Evolutionary conservation across 2,329 filamentous ascomycete species (phyloP), one percentile per base, ranked within the genome.

Genomic region (Mycocentrospora acerina): DNA sequence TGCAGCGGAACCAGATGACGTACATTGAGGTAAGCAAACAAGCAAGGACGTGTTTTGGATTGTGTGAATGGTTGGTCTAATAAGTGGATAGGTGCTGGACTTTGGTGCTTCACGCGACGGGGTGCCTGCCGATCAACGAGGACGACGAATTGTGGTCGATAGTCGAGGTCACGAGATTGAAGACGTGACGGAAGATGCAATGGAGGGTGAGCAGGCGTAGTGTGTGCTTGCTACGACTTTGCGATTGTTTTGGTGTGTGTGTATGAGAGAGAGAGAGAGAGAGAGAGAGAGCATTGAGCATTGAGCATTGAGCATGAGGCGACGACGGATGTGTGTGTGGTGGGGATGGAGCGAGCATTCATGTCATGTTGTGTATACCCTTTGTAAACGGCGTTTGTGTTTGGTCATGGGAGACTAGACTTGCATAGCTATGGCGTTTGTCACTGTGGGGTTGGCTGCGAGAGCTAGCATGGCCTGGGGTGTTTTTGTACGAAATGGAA

Each of bases 71-170:
- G 17, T 32, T 33, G 42, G 36, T 22, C 67, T 73, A 63, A 76
- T 59, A 29, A 24, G 28, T 29, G 28, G 11, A 37, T 45, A 97
- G 93, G 91, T 98, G 51, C 85, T 98, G 44, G 93, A 98, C 70
- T 98, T 97, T 70, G 93, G 93, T 42, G 93, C 93, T 49, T 84
- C 88, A 32, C 85, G 93, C 52, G 93, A 98, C 60, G 91, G 91
- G 36, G 80, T 89, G 44, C 81, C 88, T 3, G 77, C 81, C 12
- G 82, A 86, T 48, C 81, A 90, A 55, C 81, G 91, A 29, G 90
- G 90, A 29, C 82, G 81, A 53, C 83, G 91, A 31, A 90, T 90
- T 39, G 74, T 77, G 7, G 75, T 78, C 36, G 71, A 78, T 33
- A 37, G 47, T 7, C 59, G 56, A 37, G 66, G 66, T 30, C 57